Percentiles rank a stretch among this genome's conserved stretches.
Evolutionary conservation across 371 early-diverging fungal species (phyloP).

Genomic region (Zancudomyces culisetae): DNA sequence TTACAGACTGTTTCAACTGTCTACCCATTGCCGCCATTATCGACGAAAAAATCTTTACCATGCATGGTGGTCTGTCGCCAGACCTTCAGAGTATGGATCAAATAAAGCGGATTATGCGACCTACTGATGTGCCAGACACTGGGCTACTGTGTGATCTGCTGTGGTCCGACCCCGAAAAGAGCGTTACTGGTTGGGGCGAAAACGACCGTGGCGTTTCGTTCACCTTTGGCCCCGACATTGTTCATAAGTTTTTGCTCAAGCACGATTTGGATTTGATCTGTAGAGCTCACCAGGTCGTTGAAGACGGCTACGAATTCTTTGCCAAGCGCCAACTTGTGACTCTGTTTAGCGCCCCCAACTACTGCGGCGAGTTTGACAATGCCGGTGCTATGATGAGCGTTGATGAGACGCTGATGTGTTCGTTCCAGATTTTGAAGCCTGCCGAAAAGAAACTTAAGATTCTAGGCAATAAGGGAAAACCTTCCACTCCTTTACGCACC

Average conservation of each 20-base stretch:
- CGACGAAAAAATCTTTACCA: constrained; percentile 93
- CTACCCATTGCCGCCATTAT: constrained; percentile 93
- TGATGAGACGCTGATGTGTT: constrained; percentile 79
- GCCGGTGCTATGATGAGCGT: constrained; percentile 91
- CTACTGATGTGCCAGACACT: constrained; percentile 94
- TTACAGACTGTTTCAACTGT: constrained; percentile 96
- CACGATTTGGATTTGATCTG: constrained; percentile 86
- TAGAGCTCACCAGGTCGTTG: constrained; percentile 97
- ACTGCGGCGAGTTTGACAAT: constrained; percentile 98
- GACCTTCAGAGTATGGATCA: constrained; percentile 77
- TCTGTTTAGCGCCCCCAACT: constrained; percentile 94
- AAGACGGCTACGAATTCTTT: constrained; percentile 98
- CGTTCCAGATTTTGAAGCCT: constrained; percentile 36
- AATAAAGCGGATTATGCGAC: constrained; percentile 74
- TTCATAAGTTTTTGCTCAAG: constrained; percentile 71
- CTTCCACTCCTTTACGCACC: constrained; percentile 2
- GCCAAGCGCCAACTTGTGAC: constrained; percentile 86
- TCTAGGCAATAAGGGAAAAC: background rate
- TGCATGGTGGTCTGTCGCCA: constrained; percentile 97
- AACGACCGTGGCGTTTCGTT: constrained; percentile 97
- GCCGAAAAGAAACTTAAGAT: constrained; percentile 5
- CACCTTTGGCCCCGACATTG: constrained; percentile 81
- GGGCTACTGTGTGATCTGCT: constrained; percentile 74
- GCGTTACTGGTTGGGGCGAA: constrained; percentile 77
- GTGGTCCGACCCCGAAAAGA: constrained; percentile 79